Base-by-base conservation (phyloP, 2,329 filamentous ascomycete species). In the Clonostachys solani region DNA sequence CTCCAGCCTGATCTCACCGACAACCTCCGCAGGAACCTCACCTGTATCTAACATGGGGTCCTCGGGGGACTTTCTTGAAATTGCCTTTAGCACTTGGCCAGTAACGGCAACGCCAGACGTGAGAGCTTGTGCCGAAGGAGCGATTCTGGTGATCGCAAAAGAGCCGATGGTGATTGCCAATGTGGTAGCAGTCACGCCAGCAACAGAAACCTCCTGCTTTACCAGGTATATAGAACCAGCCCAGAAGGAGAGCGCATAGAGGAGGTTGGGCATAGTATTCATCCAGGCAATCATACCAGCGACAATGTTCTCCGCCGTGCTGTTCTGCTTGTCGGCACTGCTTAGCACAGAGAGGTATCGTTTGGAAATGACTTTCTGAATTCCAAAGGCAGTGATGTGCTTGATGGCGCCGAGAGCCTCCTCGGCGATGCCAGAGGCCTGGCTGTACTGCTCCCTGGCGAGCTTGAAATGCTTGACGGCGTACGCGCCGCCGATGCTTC, bases 161-260 rank as follows among this genome's bases (percentile, higher is more conserved):
- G 92, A 89, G 46, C 92, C 94, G 50, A 96, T 92, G 77, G 97
- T 90, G 57, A 95, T 85, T 35, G 90, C 80, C 80, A 97, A 85
- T 64, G 96, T 77, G 54, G 96, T 91, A 19, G 86, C 96, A 33
- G 97, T 66, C 19, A 97, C 80, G 38, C 83, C 76, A 6, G 83
- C 81, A 3, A 96, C 76, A 7, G 74, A 68, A 10, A 86, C 75
- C 13, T 84, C 76, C 5, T 78, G 79, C 34, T 74, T 64, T 8
- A 86, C 77, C 16, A 92, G 63, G 59, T 83, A 92, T 37, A 76
- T 74, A 47, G 80, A 85, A 23, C 87, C 88, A 71, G 85, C 81
- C 87, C 87, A 92, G 68, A 92, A 92, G 29, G 84, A 83, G 37
- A 92, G 74, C 33, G 83, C 84, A 59, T 91, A 91, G 62, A 87